These are phyloP conservation scores for Gloeopeniophorella convolvens DNA, from an alignment of 768 basidiomycete genomes.

Conservation along the genomic window DNA sequence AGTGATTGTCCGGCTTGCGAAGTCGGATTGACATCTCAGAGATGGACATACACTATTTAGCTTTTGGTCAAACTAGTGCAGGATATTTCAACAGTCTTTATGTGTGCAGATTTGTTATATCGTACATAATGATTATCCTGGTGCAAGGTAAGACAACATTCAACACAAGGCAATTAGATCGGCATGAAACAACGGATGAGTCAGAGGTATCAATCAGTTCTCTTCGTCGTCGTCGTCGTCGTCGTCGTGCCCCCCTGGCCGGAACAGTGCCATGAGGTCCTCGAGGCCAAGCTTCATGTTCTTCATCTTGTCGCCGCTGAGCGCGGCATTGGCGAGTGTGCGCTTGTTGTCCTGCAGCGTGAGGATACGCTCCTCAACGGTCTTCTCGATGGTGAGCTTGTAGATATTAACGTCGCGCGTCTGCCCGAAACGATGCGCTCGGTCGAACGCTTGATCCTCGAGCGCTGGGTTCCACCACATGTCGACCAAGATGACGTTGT, in stretches of 20 bases:
- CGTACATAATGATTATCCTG: too few species aligned
- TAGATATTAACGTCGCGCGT: constrained; percentile 79
- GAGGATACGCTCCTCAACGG: constrained; percentile 85
- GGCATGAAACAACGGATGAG: not conserved
- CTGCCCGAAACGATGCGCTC: constrained; percentile 88
- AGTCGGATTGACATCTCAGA: not conserved
- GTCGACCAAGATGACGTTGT: constrained; percentile 90
- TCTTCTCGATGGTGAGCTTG: constrained; percentile 81
- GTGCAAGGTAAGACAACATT: not conserved
- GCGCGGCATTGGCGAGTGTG: constrained; percentile 71
- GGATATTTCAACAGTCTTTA: too few species aligned
- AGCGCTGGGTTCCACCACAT: constrained; percentile 94
- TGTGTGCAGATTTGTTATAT: too few species aligned
- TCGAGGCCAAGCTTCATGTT: constrained; percentile 77
- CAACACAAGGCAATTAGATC: not conserved
- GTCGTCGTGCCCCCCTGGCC: constrained; percentile 48
- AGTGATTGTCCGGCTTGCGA: constrained; percentile 11
- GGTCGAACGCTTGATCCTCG: constrained; percentile 93
- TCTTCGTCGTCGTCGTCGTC: constrained; percentile 43
- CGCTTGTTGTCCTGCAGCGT: constrained; percentile 93
- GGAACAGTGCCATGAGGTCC: constrained; percentile 79
- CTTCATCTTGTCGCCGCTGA: constrained; percentile 86
- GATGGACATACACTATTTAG: not conserved
- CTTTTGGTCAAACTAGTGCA: too few species aligned
- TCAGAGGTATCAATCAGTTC: not conserved